Evolutionary conservation across 1,284 basidiomycete species (phyloP), one percentile per base, ranked within the genome.

Genomic region (Cutaneotrichosporon sp.): DNA sequence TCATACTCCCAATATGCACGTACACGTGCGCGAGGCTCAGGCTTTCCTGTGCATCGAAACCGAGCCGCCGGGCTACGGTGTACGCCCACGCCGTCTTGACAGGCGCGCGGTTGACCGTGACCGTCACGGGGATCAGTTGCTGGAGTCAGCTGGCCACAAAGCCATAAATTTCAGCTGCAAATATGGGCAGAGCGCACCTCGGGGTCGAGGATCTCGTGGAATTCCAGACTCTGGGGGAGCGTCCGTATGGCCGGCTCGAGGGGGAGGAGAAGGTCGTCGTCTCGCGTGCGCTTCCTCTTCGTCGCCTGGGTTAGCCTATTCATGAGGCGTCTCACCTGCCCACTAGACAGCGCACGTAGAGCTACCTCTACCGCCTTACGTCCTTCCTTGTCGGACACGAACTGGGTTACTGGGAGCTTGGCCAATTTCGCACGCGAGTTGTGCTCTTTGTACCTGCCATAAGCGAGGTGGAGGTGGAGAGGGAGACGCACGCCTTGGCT

Each of bases 21-120:
- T 95, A 97, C 40, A 90, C 92, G 56, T 79, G 77, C 1, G 76
- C 77, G 21, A 79, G 68, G 0, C 72, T 74, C 42, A 98, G 83
- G 0, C 96, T 90, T 80, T 98, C 96, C 69, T 90, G 86, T 58
- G 89, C 84, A 60, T 87, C 85, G 76, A 98, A 98, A 2, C 91
- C 91, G 64, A 96, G 83, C 32, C 87, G 83, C 72, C 95, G 90
- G 8, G 91, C 89, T 18, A 97, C 89, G 42, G 92, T 81, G 62
- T 86, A 90, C 0, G 91, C 87, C 95, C 95, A 98, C 1, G 90
- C 91, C 56, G 89, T 92, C 90, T 97, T 91, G 61, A 97, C 84
- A 0, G 96, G 95, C 1, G 95, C 94, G 22, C 95, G 88, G 79
- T 98, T 98, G 59, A 92, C 85, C 10, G 92, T 84, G 31, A 87